Conservation (phyloP, 2,329 filamentous ascomycete genomes). For the Xylaria sp. region DNA sequence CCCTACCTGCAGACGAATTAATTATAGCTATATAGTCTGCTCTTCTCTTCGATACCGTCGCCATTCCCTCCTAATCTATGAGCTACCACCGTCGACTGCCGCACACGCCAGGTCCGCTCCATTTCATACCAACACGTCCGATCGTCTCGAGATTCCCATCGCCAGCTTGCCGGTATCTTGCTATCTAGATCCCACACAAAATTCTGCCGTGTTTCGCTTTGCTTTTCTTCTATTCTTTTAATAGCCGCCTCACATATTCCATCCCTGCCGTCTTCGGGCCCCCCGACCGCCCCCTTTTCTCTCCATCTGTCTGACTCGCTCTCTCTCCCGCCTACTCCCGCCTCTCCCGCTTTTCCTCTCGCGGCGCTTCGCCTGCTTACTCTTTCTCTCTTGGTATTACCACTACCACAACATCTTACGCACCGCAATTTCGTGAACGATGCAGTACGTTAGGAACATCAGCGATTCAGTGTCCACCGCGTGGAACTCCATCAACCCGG, state of each 20-base stretch:
- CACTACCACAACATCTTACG: neutral
- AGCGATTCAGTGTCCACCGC: slow-evolving; percentile 95
- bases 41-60: neutral
- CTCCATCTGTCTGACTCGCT: neutral
- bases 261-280: neutral
- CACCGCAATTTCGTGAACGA: slow-evolving; percentile 37
- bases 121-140: slow-evolving; percentile 11
- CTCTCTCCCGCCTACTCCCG: neutral
- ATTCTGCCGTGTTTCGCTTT: neutral
- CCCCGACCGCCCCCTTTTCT: neutral
- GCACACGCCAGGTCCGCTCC: slow-evolving; percentile 2
- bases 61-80: neutral
- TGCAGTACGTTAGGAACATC: slow-evolving; percentile 97
- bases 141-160: neutral
- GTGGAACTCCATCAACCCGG: slow-evolving; percentile 99
- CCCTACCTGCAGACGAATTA: neutral
- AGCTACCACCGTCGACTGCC: neutral
- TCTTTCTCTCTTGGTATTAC: neutral
- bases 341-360: neutral
- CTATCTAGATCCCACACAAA: neutral
- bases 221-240: neutral
- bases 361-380: neutral
- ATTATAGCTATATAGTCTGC: neutral
- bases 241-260: slow-evolving; percentile 6
- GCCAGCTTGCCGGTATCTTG: neutral